These are phyloP conservation scores for Phoma herbarum DNA, from an alignment of 2,329 filamentous ascomycete species.

Conservation along the genomic window DNA sequence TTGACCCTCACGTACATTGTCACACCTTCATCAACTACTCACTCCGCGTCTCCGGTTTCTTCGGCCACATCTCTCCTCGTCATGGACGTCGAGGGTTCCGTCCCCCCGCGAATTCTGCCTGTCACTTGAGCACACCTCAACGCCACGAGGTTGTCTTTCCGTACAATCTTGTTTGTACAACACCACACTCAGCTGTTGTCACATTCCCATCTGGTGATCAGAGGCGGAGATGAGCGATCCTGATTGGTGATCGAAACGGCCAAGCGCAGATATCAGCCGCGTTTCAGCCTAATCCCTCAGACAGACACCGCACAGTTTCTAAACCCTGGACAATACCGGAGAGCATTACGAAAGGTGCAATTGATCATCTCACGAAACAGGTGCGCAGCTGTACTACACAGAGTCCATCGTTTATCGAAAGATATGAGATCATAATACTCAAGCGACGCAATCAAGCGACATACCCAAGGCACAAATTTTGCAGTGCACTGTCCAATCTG, in stretches of 20 bases:
- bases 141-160: constrained; percentile 1
- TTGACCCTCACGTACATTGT: neutral
- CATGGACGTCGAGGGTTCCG: neutral
- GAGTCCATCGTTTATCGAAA: constrained; percentile 9
- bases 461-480: neutral
- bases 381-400: neutral
- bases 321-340: constrained; percentile 24
- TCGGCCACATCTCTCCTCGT: neutral
- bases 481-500: constrained; percentile 9
- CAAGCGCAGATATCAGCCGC: constrained; percentile 6
- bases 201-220: neutral
- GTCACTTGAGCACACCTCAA: neutral
- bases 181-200: neutral
- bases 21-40: neutral
- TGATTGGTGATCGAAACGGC: constrained; percentile 8
- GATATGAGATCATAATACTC: constrained; percentile 3
- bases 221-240: neutral
- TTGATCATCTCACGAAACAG: constrained; percentile 10
- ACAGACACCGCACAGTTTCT: constrained; percentile 27
- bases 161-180: neutral
- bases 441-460: constrained; percentile 3
- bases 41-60: neutral
- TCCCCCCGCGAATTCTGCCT: neutral
- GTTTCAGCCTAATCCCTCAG: constrained; percentile 40
- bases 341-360: neutral